Base-by-base conservation (phyloP, 1,139 yeast species). In the Citeromyces siamensis region DNA sequence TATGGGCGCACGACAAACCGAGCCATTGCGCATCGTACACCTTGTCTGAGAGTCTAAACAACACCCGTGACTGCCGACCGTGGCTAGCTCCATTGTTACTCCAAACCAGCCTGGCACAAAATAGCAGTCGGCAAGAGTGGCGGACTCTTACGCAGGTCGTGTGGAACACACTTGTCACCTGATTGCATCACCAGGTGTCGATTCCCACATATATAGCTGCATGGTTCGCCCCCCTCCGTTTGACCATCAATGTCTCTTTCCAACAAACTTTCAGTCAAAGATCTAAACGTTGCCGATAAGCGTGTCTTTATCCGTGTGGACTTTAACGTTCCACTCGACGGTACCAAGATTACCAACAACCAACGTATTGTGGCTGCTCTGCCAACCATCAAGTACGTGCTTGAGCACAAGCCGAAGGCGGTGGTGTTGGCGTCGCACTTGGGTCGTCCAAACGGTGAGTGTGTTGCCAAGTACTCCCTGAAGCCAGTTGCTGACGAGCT, bases 291-390 rank as follows among this genome's bases (percentile, higher is more conserved):
- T 62, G 62, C 79, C 55, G 86, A 74, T 62, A 86, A 86, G 72
- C 75, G 94, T 58, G 97, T 88, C 56, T 85, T 88, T 66, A 85
- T 88, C 71, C 81, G 96, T 66, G 95, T 86, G 47, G 94, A 88
- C 66, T 88, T 88, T 77, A 88, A 90, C 66, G 97, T 90, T 49
- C 97, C 97, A 56, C 75, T 88, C 52, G 95, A 88, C 58, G 97
- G 95, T 49, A 76, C 72, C 55, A 85, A 79, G 59, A 90, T 88
- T 73, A 90, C 97, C 71, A 88, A 90, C 78, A 88, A 88, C 69
- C 96, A 88, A 70, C 80, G 97, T 68, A 90, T 88, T 59, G 96
- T 85, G 51, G 97, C 96, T 59, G 97, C 97, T 47, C 68, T 88
- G 53, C 97, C 97, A 60, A 86, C 97, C 49, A 88, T 88, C 68